A percentile compares a stretch with the other conserved stretches of the same genome.
phyloP scores from a whole-genome alignment of 2,329 filamentous ascomycete species.

The Colletotrichum coccodes region DNA sequence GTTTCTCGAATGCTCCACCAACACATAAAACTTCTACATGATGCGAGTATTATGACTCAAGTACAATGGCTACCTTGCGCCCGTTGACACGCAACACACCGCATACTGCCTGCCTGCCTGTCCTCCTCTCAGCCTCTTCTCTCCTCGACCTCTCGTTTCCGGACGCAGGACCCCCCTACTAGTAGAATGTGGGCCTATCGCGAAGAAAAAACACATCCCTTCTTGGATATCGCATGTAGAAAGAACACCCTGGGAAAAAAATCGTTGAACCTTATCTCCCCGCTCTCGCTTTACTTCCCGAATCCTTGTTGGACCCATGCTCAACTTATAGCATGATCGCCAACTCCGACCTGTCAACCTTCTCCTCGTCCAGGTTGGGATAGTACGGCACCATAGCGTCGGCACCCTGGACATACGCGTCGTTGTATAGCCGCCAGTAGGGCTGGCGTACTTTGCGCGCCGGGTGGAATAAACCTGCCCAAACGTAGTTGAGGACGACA shows the following conservation, averaged over 20 bases:
- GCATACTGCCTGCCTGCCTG: background rate
- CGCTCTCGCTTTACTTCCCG: background rate
- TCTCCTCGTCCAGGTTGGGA: slow-evolving; percentile 84
- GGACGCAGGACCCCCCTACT: background rate
- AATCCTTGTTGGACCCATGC: background rate
- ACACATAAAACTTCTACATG: background rate
- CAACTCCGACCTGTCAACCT: slow-evolving; percentile 81
- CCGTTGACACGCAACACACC: slow-evolving; percentile 5
- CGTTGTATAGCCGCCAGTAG: slow-evolving; percentile 97
- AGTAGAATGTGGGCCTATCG: background rate
- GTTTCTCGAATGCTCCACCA: slow-evolving; percentile 4
- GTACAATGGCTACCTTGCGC: slow-evolving; percentile 24
- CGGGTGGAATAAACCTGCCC: slow-evolving; percentile 97
- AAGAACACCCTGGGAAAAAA: background rate
- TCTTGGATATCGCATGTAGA: slow-evolving; percentile 3
- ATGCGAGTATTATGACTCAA: slow-evolving; percentile 33
- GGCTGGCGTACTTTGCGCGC: slow-evolving; percentile 93
- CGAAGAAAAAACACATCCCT: slow-evolving; percentile 4
- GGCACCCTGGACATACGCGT: slow-evolving; percentile 92
- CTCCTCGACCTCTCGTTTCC: background rate
- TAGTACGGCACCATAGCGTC: slow-evolving; percentile 98
- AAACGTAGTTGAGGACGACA: slow-evolving; percentile 96
- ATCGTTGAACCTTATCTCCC: slow-evolving; percentile 3
- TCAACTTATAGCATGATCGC: slow-evolving; percentile 78
- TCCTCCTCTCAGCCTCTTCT: background rate